Evolutionary conservation across 1,284 basidiomycete genomes (phyloP).

Genomic region (Rhodofomes roseus): DNA sequence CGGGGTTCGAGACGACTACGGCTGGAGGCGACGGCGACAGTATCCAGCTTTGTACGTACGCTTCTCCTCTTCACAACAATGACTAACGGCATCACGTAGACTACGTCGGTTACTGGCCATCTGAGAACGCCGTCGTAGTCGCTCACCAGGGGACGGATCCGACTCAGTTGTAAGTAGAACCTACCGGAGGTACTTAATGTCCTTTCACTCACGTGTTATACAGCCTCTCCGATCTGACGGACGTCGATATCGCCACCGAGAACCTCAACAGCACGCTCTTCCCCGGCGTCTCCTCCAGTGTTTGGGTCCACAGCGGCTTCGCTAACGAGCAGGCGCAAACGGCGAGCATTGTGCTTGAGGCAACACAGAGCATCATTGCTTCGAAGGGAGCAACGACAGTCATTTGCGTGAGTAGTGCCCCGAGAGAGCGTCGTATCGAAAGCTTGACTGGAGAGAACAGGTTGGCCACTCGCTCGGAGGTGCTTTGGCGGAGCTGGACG

Average conservation of each 20-base stretch:
- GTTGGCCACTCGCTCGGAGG: constrained; percentile 39
- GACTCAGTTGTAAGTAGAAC: constrained; percentile 32
- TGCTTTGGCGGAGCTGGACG: constrained; percentile 37
- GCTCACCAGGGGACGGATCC: constrained; percentile 52
- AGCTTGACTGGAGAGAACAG: constrained; percentile 9
- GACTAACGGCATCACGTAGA: constrained; percentile 21
- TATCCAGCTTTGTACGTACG: constrained; percentile 39
- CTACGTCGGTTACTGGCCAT: constrained; percentile 45
- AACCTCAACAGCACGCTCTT: constrained; percentile 41
- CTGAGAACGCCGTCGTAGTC: constrained; percentile 44
- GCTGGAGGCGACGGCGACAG: constrained; percentile 44
- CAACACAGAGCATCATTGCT: constrained; percentile 35
- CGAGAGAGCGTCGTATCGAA: background rate
- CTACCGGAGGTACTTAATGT: background rate
- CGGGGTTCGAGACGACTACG: constrained; percentile 41
- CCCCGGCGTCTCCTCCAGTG: constrained; percentile 38
- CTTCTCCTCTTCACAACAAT: background rate
- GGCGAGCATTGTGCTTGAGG: constrained; percentile 34
- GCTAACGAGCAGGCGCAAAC: constrained; percentile 41
- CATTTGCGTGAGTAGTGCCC: constrained; percentile 26
- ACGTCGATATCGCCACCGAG: constrained; percentile 33
- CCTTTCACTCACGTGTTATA: background rate
- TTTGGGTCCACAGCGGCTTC: constrained; percentile 48
- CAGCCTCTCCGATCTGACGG: constrained; percentile 45
- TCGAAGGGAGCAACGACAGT: constrained; percentile 32